Evolutionary conservation across 169 alveolate genomes (phyloP).

Genomic region (Plasmodium adleri): DNA sequence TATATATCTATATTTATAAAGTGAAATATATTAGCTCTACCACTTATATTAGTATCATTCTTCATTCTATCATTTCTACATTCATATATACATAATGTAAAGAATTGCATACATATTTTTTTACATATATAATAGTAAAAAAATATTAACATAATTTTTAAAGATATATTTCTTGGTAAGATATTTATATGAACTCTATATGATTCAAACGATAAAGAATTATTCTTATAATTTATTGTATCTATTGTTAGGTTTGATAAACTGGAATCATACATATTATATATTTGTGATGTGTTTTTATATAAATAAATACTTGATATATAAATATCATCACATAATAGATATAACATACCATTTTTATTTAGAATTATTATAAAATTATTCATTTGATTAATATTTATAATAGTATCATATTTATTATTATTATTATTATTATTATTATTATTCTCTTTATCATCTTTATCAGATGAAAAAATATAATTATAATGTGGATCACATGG

Average conservation of each 20-base stretch:
- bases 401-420: not conserved
- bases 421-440: not conserved
- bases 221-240: slow-evolving; percentile 36
- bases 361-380: slow-evolving; percentile 57
- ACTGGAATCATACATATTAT: slow-evolving; percentile 45
- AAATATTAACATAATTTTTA: slow-evolving; percentile 46
- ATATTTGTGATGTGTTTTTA: slow-evolving; percentile 33
- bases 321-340: slow-evolving; percentile 56
- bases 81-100: slow-evolving; percentile 54
- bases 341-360: slow-evolving; percentile 59
- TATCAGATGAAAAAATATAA: not conserved
- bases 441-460: slow-evolving; percentile 1
- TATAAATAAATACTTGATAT: slow-evolving; percentile 42
- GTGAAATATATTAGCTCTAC: slow-evolving; percentile 20
- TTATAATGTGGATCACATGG: not conserved
- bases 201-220: slow-evolving; percentile 21
- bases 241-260: slow-evolving; percentile 61
- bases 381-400: slow-evolving; percentile 50
- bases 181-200: slow-evolving; percentile 61
- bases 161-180: slow-evolving; percentile 45
- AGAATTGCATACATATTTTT: slow-evolving; percentile 43
- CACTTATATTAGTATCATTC: slow-evolving; percentile 7
- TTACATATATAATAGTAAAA: slow-evolving; percentile 72
- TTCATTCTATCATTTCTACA: slow-evolving; percentile 21
- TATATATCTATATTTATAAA: slow-evolving; percentile 71